phyloP scores from a whole-genome alignment of 768 basidiomycete species.

The Termitomyces sp. region DNA sequence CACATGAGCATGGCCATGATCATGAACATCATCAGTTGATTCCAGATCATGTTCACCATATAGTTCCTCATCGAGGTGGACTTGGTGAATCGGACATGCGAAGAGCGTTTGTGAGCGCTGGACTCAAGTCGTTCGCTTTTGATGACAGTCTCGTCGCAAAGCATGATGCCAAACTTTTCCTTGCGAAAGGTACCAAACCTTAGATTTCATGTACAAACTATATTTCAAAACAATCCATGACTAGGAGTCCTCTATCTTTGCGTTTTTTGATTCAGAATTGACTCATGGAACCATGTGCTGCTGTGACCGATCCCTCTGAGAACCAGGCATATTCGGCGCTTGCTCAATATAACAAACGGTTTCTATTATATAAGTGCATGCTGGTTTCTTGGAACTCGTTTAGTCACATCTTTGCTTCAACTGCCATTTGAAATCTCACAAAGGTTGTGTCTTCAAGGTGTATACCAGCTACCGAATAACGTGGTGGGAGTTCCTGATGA shows the following conservation, averaged over 20 bases:
- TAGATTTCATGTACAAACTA: background rate
- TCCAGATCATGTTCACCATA: constrained; percentile 27
- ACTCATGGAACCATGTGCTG: background rate
- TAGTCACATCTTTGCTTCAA: too few relatives aligned
- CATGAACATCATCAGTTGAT: constrained; percentile 17
- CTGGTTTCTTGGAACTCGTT: too few relatives aligned
- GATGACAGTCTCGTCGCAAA: constrained; percentile 24
- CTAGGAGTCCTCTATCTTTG: too few relatives aligned
- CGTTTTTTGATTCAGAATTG: background rate
- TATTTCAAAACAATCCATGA: too few relatives aligned
- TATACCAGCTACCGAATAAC: background rate
- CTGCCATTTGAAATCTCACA: too few relatives aligned
- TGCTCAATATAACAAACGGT: too few relatives aligned
- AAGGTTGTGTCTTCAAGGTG: background rate
- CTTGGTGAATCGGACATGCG: constrained; percentile 45
- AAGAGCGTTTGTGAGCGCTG: constrained; percentile 45
- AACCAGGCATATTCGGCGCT: too few relatives aligned
- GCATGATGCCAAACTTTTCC: constrained; percentile 40
- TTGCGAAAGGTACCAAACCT: constrained; percentile 47
- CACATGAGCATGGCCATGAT: background rate
- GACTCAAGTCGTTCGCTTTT: constrained; percentile 40
- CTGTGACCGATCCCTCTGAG: too few relatives aligned
- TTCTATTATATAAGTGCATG: too few relatives aligned
- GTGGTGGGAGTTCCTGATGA: background rate
- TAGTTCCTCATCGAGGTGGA: constrained; percentile 52